Base-by-base conservation (phyloP, 352 stramenopile species). In the Phytopythium vexans region DNA sequence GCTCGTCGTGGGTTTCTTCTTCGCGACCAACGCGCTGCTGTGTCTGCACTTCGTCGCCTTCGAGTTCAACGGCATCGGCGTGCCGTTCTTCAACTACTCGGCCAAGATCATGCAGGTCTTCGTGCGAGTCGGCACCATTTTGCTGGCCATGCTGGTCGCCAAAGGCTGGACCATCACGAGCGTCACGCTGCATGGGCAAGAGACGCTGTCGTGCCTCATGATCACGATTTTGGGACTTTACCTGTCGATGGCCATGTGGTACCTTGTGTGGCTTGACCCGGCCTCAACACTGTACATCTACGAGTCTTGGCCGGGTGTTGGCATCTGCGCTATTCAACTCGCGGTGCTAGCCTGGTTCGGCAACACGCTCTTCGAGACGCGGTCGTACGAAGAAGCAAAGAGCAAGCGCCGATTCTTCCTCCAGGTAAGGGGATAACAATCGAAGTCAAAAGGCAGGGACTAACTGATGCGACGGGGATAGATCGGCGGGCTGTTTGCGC, bases 141-240 rank as follows among this genome's bases (percentile, higher is more conserved):
- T 90, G 52, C 53, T 92, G 12, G 79, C 77, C 5, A 88, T 89
- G 79, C 57, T 89, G 7, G 66, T 92, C 15, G 82, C 79, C 1
- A 90, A 92, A 50, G 79, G 79, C 1, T 92, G 82, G 82, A 92
- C 82, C 6, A 90, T 92, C 67, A 90, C 82, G 52, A 70, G 64
- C 34, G 71, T 90, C 7, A 53, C 54, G 12, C 66, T 90, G 21
- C 62, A 88, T 15, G 77, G 77, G 0, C 82, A 87, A 39, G 74
- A 85, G 46, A 72, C 82, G 64, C 74, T 90, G 32, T 85, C 78
- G 36, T 86, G 74, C 36, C 56, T 89, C 33, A 88, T 92, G 51
- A 32, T 86, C 43, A 39, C 63, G 4, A 70, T 86, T 54, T 63
- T 90, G 1, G 77, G 66, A 10, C 66, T 90, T 4, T 90, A 92